phyloP scores from a whole-genome alignment of 2,329 filamentous ascomycete species.

The Fonsecaea nubica region DNA sequence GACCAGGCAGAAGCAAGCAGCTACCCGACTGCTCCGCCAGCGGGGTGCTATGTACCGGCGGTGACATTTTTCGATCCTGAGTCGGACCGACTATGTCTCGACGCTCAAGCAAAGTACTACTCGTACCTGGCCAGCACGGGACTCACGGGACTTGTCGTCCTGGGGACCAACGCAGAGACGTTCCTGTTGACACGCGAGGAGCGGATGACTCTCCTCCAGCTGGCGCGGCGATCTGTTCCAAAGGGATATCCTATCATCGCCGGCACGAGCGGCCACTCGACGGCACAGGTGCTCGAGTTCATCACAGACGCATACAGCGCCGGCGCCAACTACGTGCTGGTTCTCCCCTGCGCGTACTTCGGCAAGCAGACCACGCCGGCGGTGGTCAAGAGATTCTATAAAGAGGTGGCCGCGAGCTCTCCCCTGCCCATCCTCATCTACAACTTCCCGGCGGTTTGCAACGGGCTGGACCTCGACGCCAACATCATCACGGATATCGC shows the following conservation, averaged over 20 bases:
- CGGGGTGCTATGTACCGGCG: constrained; percentile 60
- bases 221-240: constrained; percentile 59
- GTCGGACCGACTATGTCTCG: constrained; percentile 57
- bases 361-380: constrained; percentile 64
- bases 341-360: constrained; percentile 70
- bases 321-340: constrained; percentile 66
- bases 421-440: constrained; percentile 67
- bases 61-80: constrained; percentile 61
- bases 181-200: constrained; percentile 65
- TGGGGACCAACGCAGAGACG: constrained; percentile 63
- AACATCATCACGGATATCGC: constrained; percentile 64
- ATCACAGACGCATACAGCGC: constrained; percentile 65
- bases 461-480: constrained; percentile 71
- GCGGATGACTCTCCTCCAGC: constrained; percentile 60
- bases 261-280: constrained; percentile 69
- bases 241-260: constrained; percentile 66
- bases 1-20: neutral
- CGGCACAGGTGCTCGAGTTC: constrained; percentile 66
- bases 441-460: constrained; percentile 72
- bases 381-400: constrained; percentile 66
- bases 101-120: constrained; percentile 59
- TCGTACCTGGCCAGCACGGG: constrained; percentile 58
- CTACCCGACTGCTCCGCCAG: constrained; percentile 34
- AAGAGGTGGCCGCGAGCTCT: constrained; percentile 59
- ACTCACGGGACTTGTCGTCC: constrained; percentile 59